These are phyloP conservation scores for Emergomyces orientalis DNA, from an alignment of 2,329 filamentous ascomycete genomes.

Conservation along the genomic window DNA sequence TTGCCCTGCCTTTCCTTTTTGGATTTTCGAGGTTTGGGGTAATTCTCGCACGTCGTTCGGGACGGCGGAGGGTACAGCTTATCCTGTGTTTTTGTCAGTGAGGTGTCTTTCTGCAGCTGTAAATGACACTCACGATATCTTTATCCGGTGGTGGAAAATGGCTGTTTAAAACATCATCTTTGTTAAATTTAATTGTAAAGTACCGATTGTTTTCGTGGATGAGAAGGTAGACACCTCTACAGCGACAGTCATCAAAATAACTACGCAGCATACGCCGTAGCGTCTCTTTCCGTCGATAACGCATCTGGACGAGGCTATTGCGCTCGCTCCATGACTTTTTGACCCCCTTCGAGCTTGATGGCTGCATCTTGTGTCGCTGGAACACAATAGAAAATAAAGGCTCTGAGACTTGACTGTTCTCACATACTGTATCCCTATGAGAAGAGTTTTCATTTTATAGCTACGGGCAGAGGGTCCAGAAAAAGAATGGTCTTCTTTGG, in stretches of 20 bases:
- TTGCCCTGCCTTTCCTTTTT: not conserved
- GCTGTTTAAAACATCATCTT: not conserved
- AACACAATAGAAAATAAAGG: not conserved
- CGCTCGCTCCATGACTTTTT: not conserved
- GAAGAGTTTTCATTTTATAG: not conserved
- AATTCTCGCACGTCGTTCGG: not conserved
- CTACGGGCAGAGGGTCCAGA: not conserved
- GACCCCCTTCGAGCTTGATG: not conserved
- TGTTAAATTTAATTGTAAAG: not conserved
- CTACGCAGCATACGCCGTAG: not conserved
- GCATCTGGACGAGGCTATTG: not conserved
- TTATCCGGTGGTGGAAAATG: conserved; percentile 1
- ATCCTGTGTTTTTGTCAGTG: not conserved
- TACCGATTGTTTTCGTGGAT: not conserved
- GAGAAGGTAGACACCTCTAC: not conserved
- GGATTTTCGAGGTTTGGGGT: not conserved
- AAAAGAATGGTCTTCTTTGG: too few species aligned
- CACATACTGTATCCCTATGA: not conserved
- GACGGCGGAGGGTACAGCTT: not conserved
- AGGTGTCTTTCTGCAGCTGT: not conserved
- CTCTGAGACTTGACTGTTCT: not conserved
- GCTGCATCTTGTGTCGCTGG: not conserved
- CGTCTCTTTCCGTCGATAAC: not conserved
- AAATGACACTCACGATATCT: conserved; percentile 1
- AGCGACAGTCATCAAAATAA: conserved; percentile 2